Conservation (phyloP, 1,284 basidiomycete species). For the Papiliotrema flavescens region DNA sequence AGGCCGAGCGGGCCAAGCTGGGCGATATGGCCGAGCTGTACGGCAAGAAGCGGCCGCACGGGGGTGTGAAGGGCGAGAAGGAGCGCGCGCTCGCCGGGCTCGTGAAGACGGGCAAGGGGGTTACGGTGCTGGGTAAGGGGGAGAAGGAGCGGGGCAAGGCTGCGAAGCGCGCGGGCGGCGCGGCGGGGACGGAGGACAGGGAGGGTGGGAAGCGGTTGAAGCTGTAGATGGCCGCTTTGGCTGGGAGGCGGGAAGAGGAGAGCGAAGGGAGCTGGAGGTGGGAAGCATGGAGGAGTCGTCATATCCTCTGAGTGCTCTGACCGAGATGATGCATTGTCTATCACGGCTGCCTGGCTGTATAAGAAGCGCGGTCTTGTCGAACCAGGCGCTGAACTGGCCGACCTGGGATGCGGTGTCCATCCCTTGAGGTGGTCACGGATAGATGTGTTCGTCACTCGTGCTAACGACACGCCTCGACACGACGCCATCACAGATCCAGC, state of each 20-base stretch:
- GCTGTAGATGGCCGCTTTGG: conserved; percentile 14
- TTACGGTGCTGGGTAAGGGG: conserved; percentile 75
- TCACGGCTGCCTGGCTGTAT: too few species aligned
- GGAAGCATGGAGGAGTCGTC: neutral
- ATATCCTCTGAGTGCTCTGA: neutral
- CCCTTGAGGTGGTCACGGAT: too few species aligned
- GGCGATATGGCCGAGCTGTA: conserved; percentile 66
- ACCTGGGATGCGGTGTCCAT: too few species aligned
- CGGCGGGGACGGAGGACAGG: conserved; percentile 12
- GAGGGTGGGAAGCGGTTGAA: conserved; percentile 41
- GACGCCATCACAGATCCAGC: too few species aligned
- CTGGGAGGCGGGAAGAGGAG: too few species aligned
- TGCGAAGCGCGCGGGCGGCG: conserved; percentile 26
- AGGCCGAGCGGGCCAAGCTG: conserved; percentile 66
- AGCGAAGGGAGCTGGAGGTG: too few species aligned
- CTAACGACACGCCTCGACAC: too few species aligned
- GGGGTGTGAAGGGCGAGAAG: conserved; percentile 69
- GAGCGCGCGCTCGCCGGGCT: conserved; percentile 71
- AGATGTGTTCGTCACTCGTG: too few species aligned
- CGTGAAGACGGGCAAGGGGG: conserved; percentile 76
- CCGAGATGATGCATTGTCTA: too few species aligned
- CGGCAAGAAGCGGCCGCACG: conserved; percentile 54
- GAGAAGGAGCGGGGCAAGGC: conserved; percentile 47
- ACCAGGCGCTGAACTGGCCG: too few species aligned
- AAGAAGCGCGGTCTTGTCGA: too few species aligned